Base-by-base conservation (phyloP, 2,329 filamentous ascomycete species). In the Fusarium torulosum region DNA sequence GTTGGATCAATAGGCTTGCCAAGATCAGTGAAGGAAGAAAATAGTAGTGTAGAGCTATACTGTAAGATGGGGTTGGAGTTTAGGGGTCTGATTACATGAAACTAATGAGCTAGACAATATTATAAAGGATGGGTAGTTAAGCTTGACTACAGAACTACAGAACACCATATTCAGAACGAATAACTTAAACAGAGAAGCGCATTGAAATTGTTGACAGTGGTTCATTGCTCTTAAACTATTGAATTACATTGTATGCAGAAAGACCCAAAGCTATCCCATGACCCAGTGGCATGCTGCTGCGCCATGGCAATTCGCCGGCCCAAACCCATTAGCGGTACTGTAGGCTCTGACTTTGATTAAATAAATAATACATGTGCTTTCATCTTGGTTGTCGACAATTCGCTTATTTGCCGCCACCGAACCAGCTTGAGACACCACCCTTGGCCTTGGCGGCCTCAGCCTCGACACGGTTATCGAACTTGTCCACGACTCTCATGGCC, bases 341-440 rank as follows among this genome's bases (percentile, higher is more conserved):
- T 55, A 44, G 40, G 58, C 52, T 40, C 64, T 51, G 43, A 53
- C 45, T 17, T 66, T 53, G 23, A 63, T 70, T 50, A 63, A 42
- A 58, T 50, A 53, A 55, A 45, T 54, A 50, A 63, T 45, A 67
- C 42, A 59, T 50, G 41, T 59, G 44, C 46, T 64, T 59, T 60
- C 41, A 11, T 33, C 29, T 31, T 31, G n/a, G 20, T 53, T 21
- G 21, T 53, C 10, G 59, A 44, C 17, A 19, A 40, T 35, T 20
- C 15, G 33, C 53, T 72, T 69, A 77, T 67, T 79, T 79, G 73
- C 66, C 43, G 50, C 86, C 86, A 58, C 93, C 90, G 75, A 97
- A 97, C 94, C 94, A 97, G 77, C 91, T 87, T 41, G 91, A 92
- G 73, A 97, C 79, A 67, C 91, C 91, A 74, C 89, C 88, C 88